Percentiles rank a stretch among this genome's conserved stretches.
Conservation (phyloP, 2,329 filamentous ascomycete genomes). For the Cercospora sesami region DNA sequence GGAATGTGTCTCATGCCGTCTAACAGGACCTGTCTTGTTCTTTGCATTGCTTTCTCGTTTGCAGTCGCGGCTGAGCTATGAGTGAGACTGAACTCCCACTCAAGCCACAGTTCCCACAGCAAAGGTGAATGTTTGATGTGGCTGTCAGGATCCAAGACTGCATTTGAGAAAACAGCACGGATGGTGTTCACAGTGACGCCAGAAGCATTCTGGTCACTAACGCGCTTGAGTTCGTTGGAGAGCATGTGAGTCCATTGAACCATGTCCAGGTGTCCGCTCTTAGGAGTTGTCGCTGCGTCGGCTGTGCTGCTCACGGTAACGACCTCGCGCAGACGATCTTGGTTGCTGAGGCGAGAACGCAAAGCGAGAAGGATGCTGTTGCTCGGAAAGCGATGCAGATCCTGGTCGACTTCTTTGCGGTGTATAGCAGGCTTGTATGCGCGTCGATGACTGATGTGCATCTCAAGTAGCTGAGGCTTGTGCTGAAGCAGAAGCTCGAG, state of each 20-base stretch:
- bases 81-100: constrained; percentile 28
- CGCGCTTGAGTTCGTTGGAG: constrained; percentile 54
- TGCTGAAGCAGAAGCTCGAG: constrained; percentile 68
- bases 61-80: constrained; percentile 6
- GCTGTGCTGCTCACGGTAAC: constrained; percentile 49
- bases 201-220: constrained; percentile 32
- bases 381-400: constrained; percentile 65
- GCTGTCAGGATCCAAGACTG: constrained; percentile 37
- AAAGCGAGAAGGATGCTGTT: constrained; percentile 76
- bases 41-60: constrained; percentile 39
- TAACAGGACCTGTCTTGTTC: constrained; percentile 56
- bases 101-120: constrained; percentile 36
- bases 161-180: constrained; percentile 52
- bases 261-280: constrained; percentile 37
- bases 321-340: constrained; percentile 72
- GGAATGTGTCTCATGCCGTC: constrained; percentile 59
- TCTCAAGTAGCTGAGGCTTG: constrained; percentile 64
- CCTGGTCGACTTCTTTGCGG: constrained; percentile 61
- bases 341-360: constrained; percentile 71
- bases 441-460: constrained; percentile 62
- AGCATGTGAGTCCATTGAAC: constrained; percentile 58
- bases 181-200: constrained; percentile 35
- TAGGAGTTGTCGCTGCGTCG: constrained; percentile 23
- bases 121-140: constrained; percentile 35
- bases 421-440: constrained; percentile 69